Base-by-base conservation (phyloP, 805 yeast species). In the Danielia oregonensis region DNA sequence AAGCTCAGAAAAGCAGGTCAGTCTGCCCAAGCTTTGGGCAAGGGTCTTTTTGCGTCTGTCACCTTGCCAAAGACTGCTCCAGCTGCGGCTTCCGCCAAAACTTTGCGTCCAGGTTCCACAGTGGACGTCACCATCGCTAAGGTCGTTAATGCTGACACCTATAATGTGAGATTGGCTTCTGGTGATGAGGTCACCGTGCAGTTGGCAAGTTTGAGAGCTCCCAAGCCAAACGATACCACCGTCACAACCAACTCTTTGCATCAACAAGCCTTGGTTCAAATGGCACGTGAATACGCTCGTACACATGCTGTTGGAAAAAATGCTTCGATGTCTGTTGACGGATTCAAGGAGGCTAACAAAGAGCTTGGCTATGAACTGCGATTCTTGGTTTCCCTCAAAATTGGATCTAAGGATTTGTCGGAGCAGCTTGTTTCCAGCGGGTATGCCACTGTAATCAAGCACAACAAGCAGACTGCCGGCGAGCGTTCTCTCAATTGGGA, bases 401-500 rank as follows among this genome's bases (percentile, higher is more conserved):
- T 73, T 24, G 58, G 67, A 22, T 78, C 74, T 33, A 60, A 62
- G 28, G 85, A 85, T 51, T 64, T 86, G 24, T 76, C 86, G 6
- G 76, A 78, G 46, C 47, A 64, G 21, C 55, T 86, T 33, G 82
- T 86, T 13, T 57, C 68, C 18, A 68, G 63, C 39, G 96, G 96
- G 6, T 77, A 65, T 57, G 94, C 89, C 11, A 63, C 82, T n/a
- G 95, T 86, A 16, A 70, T 84, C 38, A 78, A 77, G 54, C 94
- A 85, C 61, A 78, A 81, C 53, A 80, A 80, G 59, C 86, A 82
- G 39, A 84, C 81, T 29, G 61, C 70, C 9, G 70, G 70, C 25
- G 86, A 79, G 50, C 71, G 86, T 46, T 78, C 93, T 2, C 71
- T 78, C 21, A 73, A 78, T 47, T 86, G 95, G 91, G 95, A 86